These are phyloP conservation scores for Acarospora socialis DNA, from an alignment of 2,329 filamentous ascomycete species.

Conservation along the genomic window DNA sequence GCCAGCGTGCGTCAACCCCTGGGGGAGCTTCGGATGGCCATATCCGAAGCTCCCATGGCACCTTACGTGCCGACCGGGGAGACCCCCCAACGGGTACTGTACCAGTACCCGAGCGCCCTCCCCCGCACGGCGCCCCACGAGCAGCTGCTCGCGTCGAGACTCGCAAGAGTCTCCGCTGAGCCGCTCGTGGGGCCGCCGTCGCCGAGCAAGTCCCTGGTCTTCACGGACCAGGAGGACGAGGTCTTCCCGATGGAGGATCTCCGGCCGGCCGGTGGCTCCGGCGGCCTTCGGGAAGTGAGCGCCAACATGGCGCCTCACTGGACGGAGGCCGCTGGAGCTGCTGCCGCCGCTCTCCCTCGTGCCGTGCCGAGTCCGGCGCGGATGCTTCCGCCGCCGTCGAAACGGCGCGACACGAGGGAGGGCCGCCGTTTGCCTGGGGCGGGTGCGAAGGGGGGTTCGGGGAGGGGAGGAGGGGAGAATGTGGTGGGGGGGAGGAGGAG, in stretches of 20 bases:
- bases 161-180: constrained; percentile 23
- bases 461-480: too few species aligned
- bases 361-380: constrained; percentile 16
- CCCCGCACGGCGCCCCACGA: constrained; percentile 59
- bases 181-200: constrained; percentile 17
- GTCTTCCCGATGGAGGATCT: constrained; percentile 11
- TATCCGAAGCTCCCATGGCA: constrained; percentile 49
- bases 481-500: too few species aligned
- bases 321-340: too few species aligned
- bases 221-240: constrained; percentile 28
- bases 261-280: constrained; percentile 17
- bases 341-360: constrained; percentile 25
- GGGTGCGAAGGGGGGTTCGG: too few species aligned
- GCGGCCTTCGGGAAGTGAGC: constrained; percentile 16
- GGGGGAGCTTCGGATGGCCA: constrained; percentile 52
- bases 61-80: constrained; percentile 78
- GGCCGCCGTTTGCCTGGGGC: too few species aligned
- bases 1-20: constrained; percentile 54
- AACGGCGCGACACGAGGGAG: constrained; percentile 28
- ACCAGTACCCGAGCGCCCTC: constrained; percentile 64
- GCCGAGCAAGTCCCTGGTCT: constrained; percentile 38
- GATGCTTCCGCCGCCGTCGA: constrained; percentile 25
- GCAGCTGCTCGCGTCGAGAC: constrained; percentile 37
- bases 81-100: constrained; percentile 68
- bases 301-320: constrained; percentile 11